Base-by-base conservation (phyloP, 352 stramenopile species). In the Elongisporangium undulatum region DNA sequence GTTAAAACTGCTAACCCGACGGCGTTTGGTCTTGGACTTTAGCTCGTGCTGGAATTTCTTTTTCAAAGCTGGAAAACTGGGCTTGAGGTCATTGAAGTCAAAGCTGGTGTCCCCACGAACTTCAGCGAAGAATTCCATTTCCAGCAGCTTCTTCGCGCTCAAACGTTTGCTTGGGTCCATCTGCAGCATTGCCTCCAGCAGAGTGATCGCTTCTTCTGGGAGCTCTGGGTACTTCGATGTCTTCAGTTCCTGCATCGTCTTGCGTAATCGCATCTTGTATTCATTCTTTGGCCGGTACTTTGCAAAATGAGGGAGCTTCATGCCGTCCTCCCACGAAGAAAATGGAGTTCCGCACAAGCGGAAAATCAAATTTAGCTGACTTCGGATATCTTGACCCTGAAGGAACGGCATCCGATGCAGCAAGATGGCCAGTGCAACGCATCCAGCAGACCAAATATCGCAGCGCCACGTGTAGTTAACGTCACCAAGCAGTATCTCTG, bases 361-460 rank as follows among this genome's bases (percentile, higher is more conserved):
- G 59, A 87, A 95, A 50, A 94, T 90, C 50, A 87, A 68, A 54
- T 94, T 77, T 34, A 95, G 55, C 55, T 95, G 86, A 21, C 76
- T 64, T n/a, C 78, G 79, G 17, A 73, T 21, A 34, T 92, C 78
- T 16, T 72, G 72, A 13, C 77, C 86, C 50, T 85, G 77, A 9
- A 95, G 66, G 17, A 92, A 79, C 12, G 79, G 77, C 17, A 79
- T 65, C 48, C 74, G 77, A 39, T 91, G 74, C 5, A 93, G 72
- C 19, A 95, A 59, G 45, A 95, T 75, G 23, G 75, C 67, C 29
- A 95, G 68, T 16, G 64, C 68, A 10, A 93, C 74, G 59, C 77
- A 88, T 16, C 86, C 86, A 23, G 73, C 72, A 0, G 82, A 85
- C 86, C 86, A 95, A 17, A 95, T 72, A 52, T 95, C 86, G 3